Base-by-base conservation (phyloP, 495 filamentous ascomycete genomes). In the Cladorrhinum samala region DNA sequence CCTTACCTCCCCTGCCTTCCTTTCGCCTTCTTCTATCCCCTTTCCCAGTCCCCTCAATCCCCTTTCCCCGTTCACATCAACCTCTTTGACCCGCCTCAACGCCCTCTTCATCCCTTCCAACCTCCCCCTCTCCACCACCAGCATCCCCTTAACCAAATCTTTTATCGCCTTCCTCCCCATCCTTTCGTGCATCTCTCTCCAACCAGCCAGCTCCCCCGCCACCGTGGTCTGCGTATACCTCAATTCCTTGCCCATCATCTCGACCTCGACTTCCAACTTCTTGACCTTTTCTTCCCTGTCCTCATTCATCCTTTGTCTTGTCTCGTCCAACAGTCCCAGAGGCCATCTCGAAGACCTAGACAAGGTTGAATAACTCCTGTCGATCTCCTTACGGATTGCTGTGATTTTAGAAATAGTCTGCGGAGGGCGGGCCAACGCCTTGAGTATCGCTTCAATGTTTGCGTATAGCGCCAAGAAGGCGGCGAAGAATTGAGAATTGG, bases 181-280 rank as follows among this genome's bases (percentile, higher is more conserved):
- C 57, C 81, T 82, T 58, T 85, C 89, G 47, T 91, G 83, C 74
- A 88, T 82, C 13, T 93, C 89, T 60, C 95, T 88, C 87, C 92
- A 97, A 2, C 89, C 91, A 1, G 93, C 92, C 53, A 99, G 65
- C 67, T 99, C 94, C 7, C 82, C 76, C 11, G 94, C 92, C 5
- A 96, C 91, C 9, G 91, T 88, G 66, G 91, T 87, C 69, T 96
- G 91, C 46, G 91, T 96, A 65, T 94, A 96, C 30, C 88, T 72
- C 17, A 99, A 68, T 63, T 99, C 94, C 44, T 80, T 80, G 0
- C 84, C 83, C 16, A 95, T 65, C 20, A 73, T 75, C 30, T 81
- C 75, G 8, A 86, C 71, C 58, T 96, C 87, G 16, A 73, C 65
- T 55, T 85, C 77, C 13, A 76, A 77, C 20, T 81, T 78, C 42